phyloP scores from a whole-genome alignment of 331 rosid genomes.

The Cydonia oblonga region DNA sequence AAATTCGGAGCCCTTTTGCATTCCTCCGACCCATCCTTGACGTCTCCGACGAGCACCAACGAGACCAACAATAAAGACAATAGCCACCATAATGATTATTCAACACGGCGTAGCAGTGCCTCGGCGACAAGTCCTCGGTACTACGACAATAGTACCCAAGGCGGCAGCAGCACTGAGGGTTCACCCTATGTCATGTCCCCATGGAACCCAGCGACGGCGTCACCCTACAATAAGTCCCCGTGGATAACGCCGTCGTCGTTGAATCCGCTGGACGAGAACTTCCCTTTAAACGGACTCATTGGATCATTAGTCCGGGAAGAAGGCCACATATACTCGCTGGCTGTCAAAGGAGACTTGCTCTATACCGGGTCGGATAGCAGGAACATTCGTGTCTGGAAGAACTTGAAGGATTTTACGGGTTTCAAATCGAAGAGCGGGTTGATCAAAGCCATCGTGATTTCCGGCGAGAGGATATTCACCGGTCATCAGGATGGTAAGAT shows the following conservation, averaged over 20 bases:
- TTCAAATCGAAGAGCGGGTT: constrained; percentile 76
- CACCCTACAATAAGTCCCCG: constrained; percentile 63
- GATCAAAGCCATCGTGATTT: constrained; percentile 60
- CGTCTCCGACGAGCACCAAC: background rate
- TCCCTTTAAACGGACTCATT: constrained; percentile 32
- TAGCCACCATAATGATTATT: background rate
- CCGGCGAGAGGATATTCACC: constrained; percentile 54
- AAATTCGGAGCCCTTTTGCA: constrained; percentile 33
- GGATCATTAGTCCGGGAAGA: constrained; percentile 71
- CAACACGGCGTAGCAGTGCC: constrained; percentile 11
- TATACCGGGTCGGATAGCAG: constrained; percentile 86
- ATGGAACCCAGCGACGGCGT: constrained; percentile 45
- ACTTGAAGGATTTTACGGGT: constrained; percentile 47
- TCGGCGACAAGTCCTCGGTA: constrained; percentile 17
- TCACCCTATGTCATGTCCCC: constrained; percentile 68
- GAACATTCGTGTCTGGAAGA: constrained; percentile 91
- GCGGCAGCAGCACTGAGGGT: constrained; percentile 21
- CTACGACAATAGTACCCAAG: constrained; percentile 10
- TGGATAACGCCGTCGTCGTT: constrained; percentile 41
- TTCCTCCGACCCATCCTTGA: constrained; percentile 37
- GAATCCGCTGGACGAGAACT: constrained; percentile 6
- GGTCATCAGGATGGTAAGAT: constrained; percentile 97
- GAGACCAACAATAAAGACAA: background rate
- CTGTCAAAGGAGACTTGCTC: constrained; percentile 52
- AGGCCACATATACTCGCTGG: constrained; percentile 78